These are phyloP conservation scores for Zymoseptoria crescenta DNA, from an alignment of 2,329 filamentous ascomycete genomes.

Conservation along the genomic window DNA sequence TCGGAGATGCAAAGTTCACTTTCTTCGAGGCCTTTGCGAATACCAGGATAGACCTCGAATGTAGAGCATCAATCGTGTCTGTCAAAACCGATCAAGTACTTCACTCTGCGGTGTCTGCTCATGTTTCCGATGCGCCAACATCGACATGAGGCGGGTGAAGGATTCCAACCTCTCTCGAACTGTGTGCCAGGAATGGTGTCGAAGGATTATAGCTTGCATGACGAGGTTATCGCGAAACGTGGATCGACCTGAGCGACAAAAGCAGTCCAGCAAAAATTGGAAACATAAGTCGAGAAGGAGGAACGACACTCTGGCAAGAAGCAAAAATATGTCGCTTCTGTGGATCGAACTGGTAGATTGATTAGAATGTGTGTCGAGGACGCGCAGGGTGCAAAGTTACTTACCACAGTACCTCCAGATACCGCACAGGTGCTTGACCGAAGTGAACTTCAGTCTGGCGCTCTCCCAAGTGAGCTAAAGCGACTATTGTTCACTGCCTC, in stretches of 20 bases:
- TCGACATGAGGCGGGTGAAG: not conserved
- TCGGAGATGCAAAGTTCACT: not conserved
- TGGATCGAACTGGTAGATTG: not conserved
- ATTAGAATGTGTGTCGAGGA: not conserved
- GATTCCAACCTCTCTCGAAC: no score
- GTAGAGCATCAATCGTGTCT: not conserved
- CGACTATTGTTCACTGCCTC: not conserved
- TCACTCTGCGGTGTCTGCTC: not conserved
- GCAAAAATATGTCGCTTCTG: constrained; percentile 1
- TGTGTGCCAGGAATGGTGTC: no score
- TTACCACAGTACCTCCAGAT: constrained; percentile 13
- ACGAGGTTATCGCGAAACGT: no score
- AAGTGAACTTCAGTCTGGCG: constrained; percentile 4
- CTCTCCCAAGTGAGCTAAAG: constrained; percentile 9
- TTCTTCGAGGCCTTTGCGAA: not conserved
- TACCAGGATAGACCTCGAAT: not conserved
- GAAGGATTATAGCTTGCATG: no score
- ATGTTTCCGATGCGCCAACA: not conserved
- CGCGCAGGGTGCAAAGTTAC: not conserved
- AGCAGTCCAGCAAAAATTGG: not conserved
- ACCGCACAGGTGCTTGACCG: constrained; percentile 9
- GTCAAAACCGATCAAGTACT: not conserved
- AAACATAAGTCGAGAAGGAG: no score
- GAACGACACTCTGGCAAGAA: no score
- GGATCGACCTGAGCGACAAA: not conserved